Evolutionary conservation across 1,284 basidiomycete species (phyloP), one percentile per base, ranked within the genome.

Genomic region (Rhizoctonia solani): DNA sequence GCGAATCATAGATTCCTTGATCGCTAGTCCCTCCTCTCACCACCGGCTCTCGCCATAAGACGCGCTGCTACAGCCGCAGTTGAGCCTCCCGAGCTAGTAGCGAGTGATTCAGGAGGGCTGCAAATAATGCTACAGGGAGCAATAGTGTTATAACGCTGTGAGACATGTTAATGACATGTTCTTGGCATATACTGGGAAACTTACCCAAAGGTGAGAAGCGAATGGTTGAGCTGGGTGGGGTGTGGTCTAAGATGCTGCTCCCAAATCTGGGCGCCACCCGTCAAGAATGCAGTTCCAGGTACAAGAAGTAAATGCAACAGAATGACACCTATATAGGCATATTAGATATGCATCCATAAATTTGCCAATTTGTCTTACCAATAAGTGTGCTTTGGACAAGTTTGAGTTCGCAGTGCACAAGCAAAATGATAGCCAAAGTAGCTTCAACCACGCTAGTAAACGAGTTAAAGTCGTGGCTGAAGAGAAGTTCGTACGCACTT

Each of bases 61-160:
- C 52, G 44, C 13, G 42, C 47, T 21, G 46, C 54, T 8, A 54
- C 68, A 21, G 47, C 47, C 11, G 54, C 49, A 13, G 59, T 34
- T 19, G 67, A 53, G n/a, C 63, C 54, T 27, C 34, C 46, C 3
- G 55, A 49, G 16, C 23, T 30, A 32, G 53, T 52, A 4, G 47
- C 44, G 3, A 56, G 73, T 4, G 70, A 71, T n/a, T 70, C 70
- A 1, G 71, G 14, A 76, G 67, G 0, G 87, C 83, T 5, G 85
- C 79, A 70, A 88, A 90, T 75, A 87, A 85, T 1, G 85, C 85
- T 6, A 83, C 82, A 1, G 87, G 87, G 1, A 89, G 75, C 4
- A 88, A 76, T 2, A 88, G 76, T 14, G 83, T 80, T 69, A 89
- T 73, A 1, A 88, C 85, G 19, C 87, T 88, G 71, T 32, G n/a